Base-by-base conservation (phyloP, 2,329 filamentous ascomycete species). In the Diplodia corticola region DNA sequence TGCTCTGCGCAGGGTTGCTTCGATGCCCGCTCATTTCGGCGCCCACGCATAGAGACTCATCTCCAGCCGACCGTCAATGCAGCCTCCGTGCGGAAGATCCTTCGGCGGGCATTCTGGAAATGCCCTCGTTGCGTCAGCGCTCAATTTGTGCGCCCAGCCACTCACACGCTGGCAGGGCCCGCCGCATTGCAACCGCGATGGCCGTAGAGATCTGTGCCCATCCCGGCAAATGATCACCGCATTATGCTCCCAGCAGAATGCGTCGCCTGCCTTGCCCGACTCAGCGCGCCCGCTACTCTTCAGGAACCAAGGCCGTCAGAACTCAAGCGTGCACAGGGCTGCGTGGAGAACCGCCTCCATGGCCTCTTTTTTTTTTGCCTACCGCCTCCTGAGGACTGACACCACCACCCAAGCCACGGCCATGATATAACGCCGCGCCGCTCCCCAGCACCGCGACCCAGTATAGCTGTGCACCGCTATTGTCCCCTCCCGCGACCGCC, bases 181-280 rank as follows among this genome's bases (percentile, higher is more conserved):
- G 68, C 68, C 72, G 75, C 75, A 78, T 77, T 77, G 72, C 71
- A 71, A 69, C 70, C 65, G 73, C 71, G 71, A 73, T 72, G 71
- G 69, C 75, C 72, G 70, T 73, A 73, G 70, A 76, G 73, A 78
- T 78, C 77, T 73, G 64, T 73, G 73, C 74, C 74, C 71, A 74
- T 74, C 70, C 77, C 70, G 73, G 76, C 73, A 73, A 75, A 73
- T 77, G 76, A 78, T 77, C 78, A 80, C 77, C 73, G 77, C 77
- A 80, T 79, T 77, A 78, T 79, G 77, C 77, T 78, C 76, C 75
- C 77, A 76, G 73, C 76, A 76, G 76, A 78, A 77, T 76, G 70
- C 72, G 74, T 75, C 73, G 74, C 74, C 72, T 72, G 73, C 71
- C 75, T 77, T 78, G 75, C 76, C 76, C 76, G 75, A 75, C 75